Evolutionary conservation across 2,329 filamentous ascomycete genomes (phyloP), one percentile per base, ranked within the genome.

Genomic region (Zasmidium citrigriseum): DNA sequence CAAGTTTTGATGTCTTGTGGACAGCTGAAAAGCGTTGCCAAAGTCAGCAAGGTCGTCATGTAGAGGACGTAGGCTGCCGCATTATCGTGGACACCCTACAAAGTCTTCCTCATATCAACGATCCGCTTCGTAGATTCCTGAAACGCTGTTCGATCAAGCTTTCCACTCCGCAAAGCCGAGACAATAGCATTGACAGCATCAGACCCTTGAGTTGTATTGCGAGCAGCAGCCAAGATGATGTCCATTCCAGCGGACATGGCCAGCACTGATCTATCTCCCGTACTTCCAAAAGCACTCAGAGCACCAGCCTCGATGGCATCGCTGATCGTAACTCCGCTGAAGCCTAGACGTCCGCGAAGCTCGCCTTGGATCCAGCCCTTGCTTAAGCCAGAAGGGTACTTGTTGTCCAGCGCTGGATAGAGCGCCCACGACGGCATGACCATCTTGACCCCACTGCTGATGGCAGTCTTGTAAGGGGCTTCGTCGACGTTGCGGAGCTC

Each of bases 251-350:
- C 60, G 4, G 56, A 21, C 23, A 46, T 24, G 21, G 62, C 60
- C 27, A 41, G 46, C 20, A 61, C 55, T 5, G 62, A 55, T 12
- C 59, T 27, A 3, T 58, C 44, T 9, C 46, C 52, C 2, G 55
- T 64, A 50, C 44, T 44, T 3, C 55, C 62, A 45, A 58, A 64
- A 20, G 54, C 29, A 18, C 53, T 53, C 18, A 64, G 54, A 49
- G 53, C 56, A 12, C 62, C 61, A 7, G 61, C 63, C 21, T 61
- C 58, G n/a, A 63, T 46, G 12, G 63, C 61, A 58, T 65, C 61
- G 16, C 53, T 63, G 23, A 63, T 65, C 5, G 63, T 65, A 10
- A 63, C 59, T n/a, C 58, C 59, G 9, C 20, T 11, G 20, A 63
- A 65, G 2, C 54, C 48, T 4, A 63, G 50, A 18, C 60, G 52